Conservation (phyloP, 495 filamentous ascomycete genomes). For the Annulohypoxylon nitens region DNA sequence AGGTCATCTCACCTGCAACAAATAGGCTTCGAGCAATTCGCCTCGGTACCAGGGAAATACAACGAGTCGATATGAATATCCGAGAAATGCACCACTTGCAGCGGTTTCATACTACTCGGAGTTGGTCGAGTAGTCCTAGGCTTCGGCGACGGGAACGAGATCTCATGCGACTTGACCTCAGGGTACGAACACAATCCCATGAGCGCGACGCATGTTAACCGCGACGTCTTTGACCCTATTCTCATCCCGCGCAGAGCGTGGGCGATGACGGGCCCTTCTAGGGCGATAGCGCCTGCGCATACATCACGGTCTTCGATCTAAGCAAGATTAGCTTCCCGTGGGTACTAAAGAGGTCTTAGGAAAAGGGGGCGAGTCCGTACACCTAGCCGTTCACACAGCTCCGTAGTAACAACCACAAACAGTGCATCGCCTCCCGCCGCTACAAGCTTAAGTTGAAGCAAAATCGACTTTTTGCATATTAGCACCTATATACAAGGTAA, state of each 20-base stretch:
- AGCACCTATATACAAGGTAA: background rate
- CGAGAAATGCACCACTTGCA: constrained; percentile 68
- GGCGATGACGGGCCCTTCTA: constrained; percentile 65
- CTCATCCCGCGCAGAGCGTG: constrained; percentile 60
- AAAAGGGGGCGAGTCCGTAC: constrained; percentile 45
- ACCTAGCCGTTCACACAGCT: constrained; percentile 60
- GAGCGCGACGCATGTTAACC: constrained; percentile 62
- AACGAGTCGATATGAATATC: constrained; percentile 68
- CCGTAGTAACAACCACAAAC: constrained; percentile 58
- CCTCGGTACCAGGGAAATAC: constrained; percentile 64
- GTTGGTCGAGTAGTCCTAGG: constrained; percentile 56
- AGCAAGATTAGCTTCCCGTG: background rate
- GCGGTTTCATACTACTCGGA: constrained; percentile 60
- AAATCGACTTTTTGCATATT: constrained; percentile 51
- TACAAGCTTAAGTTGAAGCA: constrained; percentile 62
- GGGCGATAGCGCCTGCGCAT: constrained; percentile 60
- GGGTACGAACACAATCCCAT: constrained; percentile 66
- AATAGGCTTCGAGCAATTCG: constrained; percentile 67
- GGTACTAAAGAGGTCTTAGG: background rate
- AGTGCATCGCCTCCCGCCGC: constrained; percentile 59
- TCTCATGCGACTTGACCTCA: constrained; percentile 54
- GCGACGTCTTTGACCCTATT: constrained; percentile 62
- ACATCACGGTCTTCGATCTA: constrained; percentile 63
- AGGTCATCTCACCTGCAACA: constrained; percentile 62
- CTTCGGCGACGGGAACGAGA: constrained; percentile 62